Conservation (phyloP, 2,329 filamentous ascomycete genomes). For the Stachybotrys elegans region DNA sequence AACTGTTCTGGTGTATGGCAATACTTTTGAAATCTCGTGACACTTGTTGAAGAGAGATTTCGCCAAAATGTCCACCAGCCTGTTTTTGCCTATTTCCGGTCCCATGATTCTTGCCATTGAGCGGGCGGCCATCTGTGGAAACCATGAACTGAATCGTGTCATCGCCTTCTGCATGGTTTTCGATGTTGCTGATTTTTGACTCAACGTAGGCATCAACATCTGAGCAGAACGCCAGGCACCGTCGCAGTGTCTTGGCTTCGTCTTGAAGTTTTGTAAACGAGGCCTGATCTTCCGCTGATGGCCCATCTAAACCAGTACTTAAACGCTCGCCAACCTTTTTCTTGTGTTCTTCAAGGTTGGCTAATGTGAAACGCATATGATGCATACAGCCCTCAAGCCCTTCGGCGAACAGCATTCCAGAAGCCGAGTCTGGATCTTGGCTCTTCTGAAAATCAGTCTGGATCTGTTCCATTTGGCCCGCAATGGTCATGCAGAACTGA, state of each 20-base stretch:
- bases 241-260: not conserved
- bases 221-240: not conserved
- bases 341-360: not conserved
- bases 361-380: not conserved
- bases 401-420: not conserved
- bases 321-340: not conserved
- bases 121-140: not conserved
- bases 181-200: not conserved
- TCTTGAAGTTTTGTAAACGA: not conserved
- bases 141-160: constrained; percentile 1
- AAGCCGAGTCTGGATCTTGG: not conserved
- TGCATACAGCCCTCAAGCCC: not conserved
- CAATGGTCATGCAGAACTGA: not conserved
- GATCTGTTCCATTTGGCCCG: not conserved
- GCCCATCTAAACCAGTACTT: not conserved
- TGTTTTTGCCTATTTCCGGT: not conserved
- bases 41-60: not conserved
- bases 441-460: not conserved
- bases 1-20: not conserved
- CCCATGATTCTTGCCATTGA: not conserved
- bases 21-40: not conserved
- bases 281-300: not conserved
- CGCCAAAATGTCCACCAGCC: not conserved
- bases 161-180: constrained; percentile 3
- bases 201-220: not conserved